Evolutionary conservation across 768 basidiomycete genomes (phyloP).

Genomic region (Tricholoma flavovirens): DNA sequence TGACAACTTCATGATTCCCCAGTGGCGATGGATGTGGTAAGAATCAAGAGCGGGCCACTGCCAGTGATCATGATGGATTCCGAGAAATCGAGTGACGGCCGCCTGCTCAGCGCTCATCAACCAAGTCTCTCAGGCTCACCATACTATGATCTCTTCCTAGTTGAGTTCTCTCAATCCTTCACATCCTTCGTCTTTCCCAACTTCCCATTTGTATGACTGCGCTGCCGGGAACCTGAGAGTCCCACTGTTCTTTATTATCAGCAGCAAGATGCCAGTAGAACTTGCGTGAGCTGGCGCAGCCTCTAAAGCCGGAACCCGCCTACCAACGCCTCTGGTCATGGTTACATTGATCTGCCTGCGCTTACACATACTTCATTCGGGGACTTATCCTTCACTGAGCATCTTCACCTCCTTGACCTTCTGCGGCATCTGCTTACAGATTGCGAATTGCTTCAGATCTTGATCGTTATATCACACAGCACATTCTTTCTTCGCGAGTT

Average conservation of each 20-base stretch:
- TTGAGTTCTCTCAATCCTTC: constrained; percentile 33
- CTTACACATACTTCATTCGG: constrained; percentile 30
- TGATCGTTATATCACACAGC: constrained; percentile 22
- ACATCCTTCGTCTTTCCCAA: constrained; percentile 35
- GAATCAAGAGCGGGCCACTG: too few relatives aligned
- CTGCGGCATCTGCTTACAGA: constrained; percentile 15
- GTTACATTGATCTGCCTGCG: constrained; percentile 19
- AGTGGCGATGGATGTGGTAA: not conserved
- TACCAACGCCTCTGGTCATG: too few relatives aligned
- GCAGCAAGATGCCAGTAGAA: constrained; percentile 58
- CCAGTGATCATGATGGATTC: too few relatives aligned
- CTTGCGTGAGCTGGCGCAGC: constrained; percentile 60
- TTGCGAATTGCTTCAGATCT: constrained; percentile 15
- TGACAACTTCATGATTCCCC: not conserved
- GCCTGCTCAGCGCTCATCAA: too few relatives aligned
- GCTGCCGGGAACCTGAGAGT: constrained; percentile 51
- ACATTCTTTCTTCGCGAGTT: constrained; percentile 14
- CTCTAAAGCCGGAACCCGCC: constrained; percentile 50
- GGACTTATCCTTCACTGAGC: constrained; percentile 13
- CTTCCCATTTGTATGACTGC: constrained; percentile 49
- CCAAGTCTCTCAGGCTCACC: constrained; percentile 51
- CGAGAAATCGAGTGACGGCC: too few relatives aligned
- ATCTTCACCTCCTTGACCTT: constrained; percentile 15
- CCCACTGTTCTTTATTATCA: constrained; percentile 41
- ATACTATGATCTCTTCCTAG: constrained; percentile 36